Evolutionary conservation across 1,284 basidiomycete genomes (phyloP).

Genomic region (Blastosporella zonata): DNA sequence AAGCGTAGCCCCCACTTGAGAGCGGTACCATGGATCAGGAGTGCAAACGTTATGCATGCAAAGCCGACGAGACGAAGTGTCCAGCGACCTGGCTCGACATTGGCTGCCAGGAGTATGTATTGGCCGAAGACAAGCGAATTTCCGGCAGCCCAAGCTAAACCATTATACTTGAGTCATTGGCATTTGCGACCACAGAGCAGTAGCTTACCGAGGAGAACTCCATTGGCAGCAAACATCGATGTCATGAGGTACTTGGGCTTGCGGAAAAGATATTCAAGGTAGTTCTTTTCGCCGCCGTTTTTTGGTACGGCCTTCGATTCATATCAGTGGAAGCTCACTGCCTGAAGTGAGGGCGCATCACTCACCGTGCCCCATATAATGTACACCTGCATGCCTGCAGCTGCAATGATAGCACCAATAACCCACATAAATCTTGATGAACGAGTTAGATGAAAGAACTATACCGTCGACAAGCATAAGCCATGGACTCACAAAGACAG

Average conservation of each 20-base stretch:
- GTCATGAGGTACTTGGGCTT: constrained; percentile 20
- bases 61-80: constrained; percentile 31
- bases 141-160: constrained; percentile 31
- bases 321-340: not conserved
- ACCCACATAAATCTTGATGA: constrained; percentile 21
- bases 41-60: constrained; percentile 33
- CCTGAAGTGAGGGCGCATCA: not conserved
- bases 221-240: constrained; percentile 21
- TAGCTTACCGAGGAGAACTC: constrained; percentile 18
- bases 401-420: constrained; percentile 19
- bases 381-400: constrained; percentile 23
- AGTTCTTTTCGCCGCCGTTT: constrained; percentile 23
- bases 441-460: not conserved
- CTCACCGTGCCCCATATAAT: constrained; percentile 23
- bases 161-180: not conserved
- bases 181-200: not conserved
- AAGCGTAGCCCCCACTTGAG: constrained; percentile 43
- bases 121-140: constrained; percentile 37
- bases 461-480: not conserved
- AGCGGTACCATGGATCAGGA: constrained; percentile 39
- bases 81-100: constrained; percentile 26
- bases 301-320: constrained; percentile 18
- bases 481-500: constrained; percentile 15
- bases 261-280: constrained; percentile 21
- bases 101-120: constrained; percentile 32